Evolutionary conservation across 1,284 basidiomycete genomes (phyloP).

Genomic region (Cutaneotrichosporon daszewskae): DNA sequence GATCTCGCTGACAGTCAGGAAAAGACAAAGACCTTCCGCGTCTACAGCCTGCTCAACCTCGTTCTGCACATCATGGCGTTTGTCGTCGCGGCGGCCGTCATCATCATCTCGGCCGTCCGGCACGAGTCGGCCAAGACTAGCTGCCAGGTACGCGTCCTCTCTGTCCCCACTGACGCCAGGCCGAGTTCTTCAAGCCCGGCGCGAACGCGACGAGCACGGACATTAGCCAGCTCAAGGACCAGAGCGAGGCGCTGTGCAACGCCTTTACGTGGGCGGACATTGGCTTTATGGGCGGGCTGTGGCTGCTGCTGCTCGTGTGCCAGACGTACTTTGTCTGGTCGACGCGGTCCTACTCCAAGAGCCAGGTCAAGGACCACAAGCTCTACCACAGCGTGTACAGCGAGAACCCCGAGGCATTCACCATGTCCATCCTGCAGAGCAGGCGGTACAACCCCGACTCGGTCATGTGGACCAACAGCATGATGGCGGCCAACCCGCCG

Average conservation of each 20-base stretch:
- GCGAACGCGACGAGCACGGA: constrained; percentile 38
- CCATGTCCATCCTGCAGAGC: constrained; percentile 56
- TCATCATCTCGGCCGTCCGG: constrained; percentile 65
- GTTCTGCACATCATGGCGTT: constrained; percentile 59
- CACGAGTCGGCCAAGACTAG: constrained; percentile 63
- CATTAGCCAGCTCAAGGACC: constrained; percentile 31
- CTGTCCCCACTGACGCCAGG: constrained; percentile 6
- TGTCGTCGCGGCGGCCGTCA: constrained; percentile 70
- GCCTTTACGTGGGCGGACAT: constrained; percentile 86
- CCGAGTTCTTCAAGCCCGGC: constrained; percentile 27
- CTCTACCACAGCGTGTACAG: constrained; percentile 69
- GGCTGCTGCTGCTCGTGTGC: constrained; percentile 66
- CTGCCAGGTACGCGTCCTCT: constrained; percentile 52
- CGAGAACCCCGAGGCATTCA: constrained; percentile 53
- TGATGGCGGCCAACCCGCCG: constrained; percentile 19
- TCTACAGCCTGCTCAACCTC: constrained; percentile 67
- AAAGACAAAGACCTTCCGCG: constrained; percentile 64
- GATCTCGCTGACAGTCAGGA: constrained; percentile 54
- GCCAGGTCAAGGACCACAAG: constrained; percentile 70
- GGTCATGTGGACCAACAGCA: constrained; percentile 18
- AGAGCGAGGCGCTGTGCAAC: constrained; percentile 67
- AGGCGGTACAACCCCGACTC: constrained; percentile 58
- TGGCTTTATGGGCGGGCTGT: constrained; percentile 82
- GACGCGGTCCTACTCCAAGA: constrained; percentile 63
- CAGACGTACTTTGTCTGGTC: constrained; percentile 59